These are phyloP conservation scores for Periconia macrospinosa DNA, from an alignment of 2,329 filamentous ascomycete genomes.

Conservation along the genomic window DNA sequence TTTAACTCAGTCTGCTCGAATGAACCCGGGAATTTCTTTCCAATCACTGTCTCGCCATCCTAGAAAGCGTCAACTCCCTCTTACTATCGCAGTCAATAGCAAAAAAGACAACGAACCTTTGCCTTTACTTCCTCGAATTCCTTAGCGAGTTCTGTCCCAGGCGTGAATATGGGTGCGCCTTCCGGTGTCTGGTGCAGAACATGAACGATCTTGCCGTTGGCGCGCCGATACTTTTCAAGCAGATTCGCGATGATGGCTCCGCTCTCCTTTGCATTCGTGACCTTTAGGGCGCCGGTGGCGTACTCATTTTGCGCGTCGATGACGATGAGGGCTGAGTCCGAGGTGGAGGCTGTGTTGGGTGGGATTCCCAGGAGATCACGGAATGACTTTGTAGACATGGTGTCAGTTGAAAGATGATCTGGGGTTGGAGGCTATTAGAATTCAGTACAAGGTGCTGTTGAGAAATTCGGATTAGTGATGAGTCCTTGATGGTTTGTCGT, in stretches of 20 bases:
- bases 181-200: constrained; percentile 62
- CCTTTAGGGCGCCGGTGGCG: constrained; percentile 59
- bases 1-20: constrained; percentile 65
- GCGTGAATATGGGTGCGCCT: constrained; percentile 68
- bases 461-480: background rate
- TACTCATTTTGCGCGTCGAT: constrained; percentile 75
- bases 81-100: background rate
- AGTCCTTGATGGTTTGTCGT: background rate
- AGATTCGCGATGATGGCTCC: constrained; percentile 60
- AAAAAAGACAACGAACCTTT: constrained; percentile 13
- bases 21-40: constrained; percentile 60
- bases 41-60: constrained; percentile 57
- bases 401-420: background rate
- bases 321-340: constrained; percentile 65
- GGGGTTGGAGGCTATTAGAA: background rate
- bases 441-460: background rate
- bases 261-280: constrained; percentile 56
- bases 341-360: constrained; percentile 58
- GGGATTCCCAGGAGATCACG: constrained; percentile 57
- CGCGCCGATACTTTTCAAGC: constrained; percentile 62
- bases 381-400: constrained; percentile 41
- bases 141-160: constrained; percentile 60
- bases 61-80: constrained; percentile 10
- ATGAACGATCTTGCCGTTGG: constrained; percentile 60
- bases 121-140: constrained; percentile 64